Base-by-base conservation (phyloP, 176 grass and related monocot genomes). In the Hyparrhenia diplandra region DNA sequence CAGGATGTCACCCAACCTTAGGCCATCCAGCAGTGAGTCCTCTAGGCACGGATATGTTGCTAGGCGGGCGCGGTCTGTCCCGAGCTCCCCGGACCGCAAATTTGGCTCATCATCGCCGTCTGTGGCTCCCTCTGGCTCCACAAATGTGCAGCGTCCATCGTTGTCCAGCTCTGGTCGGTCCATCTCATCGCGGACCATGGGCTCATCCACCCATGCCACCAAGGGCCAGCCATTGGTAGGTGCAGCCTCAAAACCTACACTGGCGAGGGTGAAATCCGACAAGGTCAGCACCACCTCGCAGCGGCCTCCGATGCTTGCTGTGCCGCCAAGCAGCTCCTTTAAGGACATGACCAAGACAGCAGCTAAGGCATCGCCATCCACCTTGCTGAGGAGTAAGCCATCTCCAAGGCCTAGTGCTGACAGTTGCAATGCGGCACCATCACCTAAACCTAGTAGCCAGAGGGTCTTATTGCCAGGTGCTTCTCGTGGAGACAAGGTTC, bases 81-180 rank as follows among this genome's bases (percentile, higher is more conserved):
- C 82, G 0, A 85, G 78, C 73, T 89, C 87, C 4, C 82, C 83
- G 0, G 83, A 89, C 74, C 87, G 77, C 82, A 89, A 85, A 29
- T 77, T 77, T 5, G 64, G 72, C 37, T 32, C 77, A 25, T 71
- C 82, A 1, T 49, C 52, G 0, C 11, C 67, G 0, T 8, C 37
- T 6, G 20, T 21, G 47, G 35, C 62, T 11, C 35, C 65, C n/a
- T 72, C 82, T 25, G 43, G 64, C 64, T 65, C 71, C 23, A 27
- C 12, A 2, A 43, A 81, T 37, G 43, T 52, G 23, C 25, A 62
- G 8, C 64, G 65, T 2, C 45, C 72, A 0, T 85, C 71, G 1
- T 36, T 89, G 55, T 89, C 77, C 11, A 40, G 32, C 0, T 65
- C 72, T 18, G 65, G 87, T n/a, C 82, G 45, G n/a, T 72, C 49